phyloP scores from a whole-genome alignment of 164 flowering plant species.

The Cinnamomum chago region DNA sequence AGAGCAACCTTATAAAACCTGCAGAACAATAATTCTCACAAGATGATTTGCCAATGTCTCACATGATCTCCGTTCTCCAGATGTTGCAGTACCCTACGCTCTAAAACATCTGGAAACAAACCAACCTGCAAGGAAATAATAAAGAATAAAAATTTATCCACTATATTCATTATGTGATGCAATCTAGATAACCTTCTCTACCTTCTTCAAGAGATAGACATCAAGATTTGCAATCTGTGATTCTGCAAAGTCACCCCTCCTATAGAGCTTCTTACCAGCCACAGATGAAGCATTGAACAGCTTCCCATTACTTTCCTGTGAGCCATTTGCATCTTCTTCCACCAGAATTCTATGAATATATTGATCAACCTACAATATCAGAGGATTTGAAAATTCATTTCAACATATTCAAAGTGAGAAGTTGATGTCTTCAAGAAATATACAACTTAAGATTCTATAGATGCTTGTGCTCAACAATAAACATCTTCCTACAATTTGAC shows the following conservation, averaged over 20 bases:
- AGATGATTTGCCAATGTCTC: slow-evolving; percentile 24
- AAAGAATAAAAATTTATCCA: slow-evolving; percentile 2
- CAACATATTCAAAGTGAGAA: background rate
- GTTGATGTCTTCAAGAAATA: background rate
- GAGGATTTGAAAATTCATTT: background rate
- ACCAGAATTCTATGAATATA: slow-evolving; percentile 75
- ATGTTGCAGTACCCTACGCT: slow-evolving; percentile 65
- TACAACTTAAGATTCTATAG: background rate
- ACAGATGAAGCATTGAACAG: slow-evolving; percentile 61
- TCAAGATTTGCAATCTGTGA: slow-evolving; percentile 61
- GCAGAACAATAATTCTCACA: background rate
- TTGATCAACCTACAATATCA: slow-evolving; percentile 65
- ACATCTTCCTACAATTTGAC: background rate
- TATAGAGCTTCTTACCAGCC: slow-evolving; percentile 60
- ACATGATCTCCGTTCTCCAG: slow-evolving; percentile 84
- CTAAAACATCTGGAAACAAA: slow-evolving; percentile 82
- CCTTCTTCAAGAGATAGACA: slow-evolving; percentile 74
- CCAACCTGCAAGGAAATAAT: slow-evolving; percentile 62
- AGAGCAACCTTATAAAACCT: background rate
- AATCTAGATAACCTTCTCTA: slow-evolving; percentile 14
- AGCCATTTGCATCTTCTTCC: slow-evolving; percentile 67
- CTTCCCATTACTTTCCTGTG: slow-evolving; percentile 28
- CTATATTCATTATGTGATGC: background rate
- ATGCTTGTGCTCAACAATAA: background rate
- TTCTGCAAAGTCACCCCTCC: slow-evolving; percentile 62